Evolutionary conservation across 2,329 filamentous ascomycete genomes (phyloP), one percentile per base, ranked within the genome.

Genomic region (Aureobasidium vineae): DNA sequence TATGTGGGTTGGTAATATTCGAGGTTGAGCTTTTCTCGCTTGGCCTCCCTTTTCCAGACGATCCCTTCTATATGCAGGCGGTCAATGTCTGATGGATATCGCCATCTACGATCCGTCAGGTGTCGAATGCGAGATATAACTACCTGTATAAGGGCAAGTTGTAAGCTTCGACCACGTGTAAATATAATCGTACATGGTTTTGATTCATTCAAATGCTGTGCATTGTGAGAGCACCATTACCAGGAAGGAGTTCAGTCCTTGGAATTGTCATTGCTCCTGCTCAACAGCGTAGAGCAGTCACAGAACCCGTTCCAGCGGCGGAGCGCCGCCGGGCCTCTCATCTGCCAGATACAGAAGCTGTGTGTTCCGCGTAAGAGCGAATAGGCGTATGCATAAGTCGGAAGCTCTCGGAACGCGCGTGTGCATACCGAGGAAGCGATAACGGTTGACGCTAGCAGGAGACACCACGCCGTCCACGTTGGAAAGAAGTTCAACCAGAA

Each of bases 361-460:
- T 6, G 16, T 40, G 0, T 45, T 40, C 8, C 54, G 54, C 21
- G 53, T 28, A 28, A 3, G 10, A 19, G 21, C 23, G 13, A 33
- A 21, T 13, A 31, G 33, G 40, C 10, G 6, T 21, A 8, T 16
- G n/a, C n/a, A 23, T 5, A 56, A 26, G 5, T 33, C 52, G 52
- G 52, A 56, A 11, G 26, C 23, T 38, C 36, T 43, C 57, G 57
- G 41, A 5, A 19, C 4, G 19, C 26, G 19, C 40, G 40, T 13
- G 38, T 21, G 31, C 31, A 47, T 49, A 61, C 57, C 57, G 21
- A 61, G 57, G 13, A 23, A 38, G 54, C 40, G 23, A 26, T 26
- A 19, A 61, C 43, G 57, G 57, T 61, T 61, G 57, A 38, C 57
- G 49, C 57, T 61, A 61, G 57, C 31, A 47, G 33, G 33, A 49